Base-by-base conservation (phyloP, 768 basidiomycete genomes). In the Trametes cingulata region DNA sequence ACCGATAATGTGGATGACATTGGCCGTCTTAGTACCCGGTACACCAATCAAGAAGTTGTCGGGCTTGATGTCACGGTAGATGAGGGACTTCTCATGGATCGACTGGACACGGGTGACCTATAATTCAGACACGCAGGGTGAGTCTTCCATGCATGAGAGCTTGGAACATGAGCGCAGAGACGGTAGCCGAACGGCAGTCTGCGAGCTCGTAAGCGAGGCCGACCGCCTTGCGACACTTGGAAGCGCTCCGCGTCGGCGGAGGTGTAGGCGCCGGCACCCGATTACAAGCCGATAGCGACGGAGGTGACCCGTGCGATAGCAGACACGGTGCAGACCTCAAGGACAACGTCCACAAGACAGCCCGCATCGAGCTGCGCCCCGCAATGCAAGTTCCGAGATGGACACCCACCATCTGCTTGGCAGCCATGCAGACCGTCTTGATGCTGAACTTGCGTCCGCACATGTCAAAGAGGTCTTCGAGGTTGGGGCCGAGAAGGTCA, bases 11-110 rank as follows among this genome's bases (percentile, higher is more conserved):
- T 92, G 89, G 65, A 93, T 85, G 8, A 82, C 80, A 72, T 96
- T 95, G 47, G 95, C 93, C 41, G 81, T 92, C 79, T 95, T 97
- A 35, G 90, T 95, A 19, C 85, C 85, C 20, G 95, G 89, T 13
- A 95, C 92, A 60, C 96, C 97, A 73, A 99, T 93, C 65, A 99
- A 81, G 76, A 99, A 99, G 77, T 98, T 98, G 76, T 99, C 96
- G 36, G 96, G 96, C 71, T 98, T 98, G 81, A 99, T 98, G 73
- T 98, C 97, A 65, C 96, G 90, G 76, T 96, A 98, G 69, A 98
- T 98, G 70, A 98, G 82, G 61, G 93, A 97, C 80, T 98, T 98
- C 73, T 98, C 96, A 75, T 99, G 96, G 63, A 99, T 91, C 12
- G 93, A 88, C 75, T 99, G 96, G 3, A 98, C 94, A 60, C 96